phyloP scores from a whole-genome alignment of 148 eudicot species.

The Chenopodium formosanum region DNA sequence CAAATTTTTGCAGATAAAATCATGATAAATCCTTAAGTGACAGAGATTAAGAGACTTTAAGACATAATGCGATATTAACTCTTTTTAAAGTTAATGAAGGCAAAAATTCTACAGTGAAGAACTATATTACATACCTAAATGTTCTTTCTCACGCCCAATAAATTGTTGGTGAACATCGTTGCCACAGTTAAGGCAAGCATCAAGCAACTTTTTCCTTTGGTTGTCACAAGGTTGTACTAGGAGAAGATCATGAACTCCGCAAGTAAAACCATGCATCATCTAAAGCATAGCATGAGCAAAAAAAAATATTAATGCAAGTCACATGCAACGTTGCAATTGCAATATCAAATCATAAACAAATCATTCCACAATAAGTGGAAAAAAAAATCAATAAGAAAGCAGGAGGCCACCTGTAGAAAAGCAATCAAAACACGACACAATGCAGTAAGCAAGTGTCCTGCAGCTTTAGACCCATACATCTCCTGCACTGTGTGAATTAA shows the following conservation, averaged over 20 bases:
- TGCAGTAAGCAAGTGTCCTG: constrained; percentile 85
- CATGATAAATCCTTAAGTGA: too few relatives aligned
- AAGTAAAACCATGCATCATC: constrained; percentile 83
- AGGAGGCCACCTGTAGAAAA: constrained; percentile 63
- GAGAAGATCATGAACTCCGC: constrained; percentile 91
- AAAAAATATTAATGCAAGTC: background rate
- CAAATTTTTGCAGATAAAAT: too few relatives aligned
- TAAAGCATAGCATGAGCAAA: constrained; percentile 32
- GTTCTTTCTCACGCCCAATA: constrained; percentile 29
- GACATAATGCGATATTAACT: too few relatives aligned
- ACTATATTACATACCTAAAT: constrained; percentile 24
- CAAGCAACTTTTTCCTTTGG: constrained; percentile 64
- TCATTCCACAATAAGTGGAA: background rate
- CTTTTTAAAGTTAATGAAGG: background rate
- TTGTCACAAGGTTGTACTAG: constrained; percentile 56
- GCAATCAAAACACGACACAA: constrained; percentile 75
- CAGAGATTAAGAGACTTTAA: too few relatives aligned
- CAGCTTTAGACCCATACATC: constrained; percentile 75
- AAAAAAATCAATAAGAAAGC: background rate
- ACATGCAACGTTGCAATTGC: background rate
- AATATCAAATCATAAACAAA: background rate
- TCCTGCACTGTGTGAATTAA: constrained; percentile 96
- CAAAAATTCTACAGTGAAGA: background rate
- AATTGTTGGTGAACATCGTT: constrained; percentile 71
- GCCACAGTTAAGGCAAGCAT: constrained; percentile 63